phyloP scores from a whole-genome alignment of 148 eudicot species.

The Pharnaceum exiguum region DNA sequence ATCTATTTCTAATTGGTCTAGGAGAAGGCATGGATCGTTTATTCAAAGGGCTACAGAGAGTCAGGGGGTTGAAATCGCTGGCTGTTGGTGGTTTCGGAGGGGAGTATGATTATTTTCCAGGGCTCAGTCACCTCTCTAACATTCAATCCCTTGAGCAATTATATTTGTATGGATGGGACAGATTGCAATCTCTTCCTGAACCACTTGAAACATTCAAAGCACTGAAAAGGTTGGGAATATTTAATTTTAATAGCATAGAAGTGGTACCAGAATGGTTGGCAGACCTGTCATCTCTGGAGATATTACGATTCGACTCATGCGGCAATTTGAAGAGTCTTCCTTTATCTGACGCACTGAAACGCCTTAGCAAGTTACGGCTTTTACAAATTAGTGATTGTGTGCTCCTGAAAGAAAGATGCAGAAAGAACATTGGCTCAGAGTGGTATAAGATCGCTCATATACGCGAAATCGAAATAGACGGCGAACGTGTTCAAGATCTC shows the following conservation, averaged over 20 bases:
- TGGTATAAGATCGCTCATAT: neutral
- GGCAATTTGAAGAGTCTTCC: neutral
- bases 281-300: neutral
- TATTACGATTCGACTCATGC: neutral
- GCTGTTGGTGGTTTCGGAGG: neutral
- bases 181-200: neutral
- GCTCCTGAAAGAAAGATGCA: neutral
- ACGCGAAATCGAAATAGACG: neutral
- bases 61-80: neutral
- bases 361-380: neutral
- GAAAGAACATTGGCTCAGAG: neutral
- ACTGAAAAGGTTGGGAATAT: neutral
- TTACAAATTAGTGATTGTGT: neutral
- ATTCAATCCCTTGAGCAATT: neutral
- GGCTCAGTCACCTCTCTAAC: neutral
- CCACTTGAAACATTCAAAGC: neutral
- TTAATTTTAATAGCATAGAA: neutral
- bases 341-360: neutral
- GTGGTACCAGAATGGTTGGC: neutral
- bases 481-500: too few species aligned
- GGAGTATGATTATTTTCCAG: neutral
- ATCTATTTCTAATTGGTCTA: neutral
- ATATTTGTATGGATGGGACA: neutral
- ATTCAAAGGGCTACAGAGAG: neutral
- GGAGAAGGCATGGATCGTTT: neutral